Conservation (phyloP, 2,329 filamentous ascomycete species). For the Aspergillus hortae region DNA sequence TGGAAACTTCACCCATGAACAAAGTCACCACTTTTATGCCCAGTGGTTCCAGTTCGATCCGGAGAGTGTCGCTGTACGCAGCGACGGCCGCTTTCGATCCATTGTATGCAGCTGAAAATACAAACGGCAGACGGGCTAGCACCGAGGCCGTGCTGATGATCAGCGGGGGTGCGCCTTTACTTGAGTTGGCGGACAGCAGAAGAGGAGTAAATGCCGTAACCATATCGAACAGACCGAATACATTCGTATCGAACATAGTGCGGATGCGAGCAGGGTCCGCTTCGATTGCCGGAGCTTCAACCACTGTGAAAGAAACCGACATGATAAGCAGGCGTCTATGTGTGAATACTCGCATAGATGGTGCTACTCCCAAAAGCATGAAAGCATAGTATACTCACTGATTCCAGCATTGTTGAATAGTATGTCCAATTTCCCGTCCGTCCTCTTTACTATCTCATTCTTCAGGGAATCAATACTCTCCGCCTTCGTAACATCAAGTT, state of each 20-base stretch:
- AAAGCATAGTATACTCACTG: too few relatives aligned
- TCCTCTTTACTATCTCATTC: too few relatives aligned
- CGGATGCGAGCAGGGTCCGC: neutral
- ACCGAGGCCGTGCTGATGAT: slow-evolving; percentile 1
- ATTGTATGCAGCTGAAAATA: slow-evolving; percentile 1
- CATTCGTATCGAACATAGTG: slow-evolving; percentile 1
- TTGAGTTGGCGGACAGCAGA: neutral
- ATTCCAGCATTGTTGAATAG: too few relatives aligned
- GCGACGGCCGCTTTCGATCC: slow-evolving; percentile 1
- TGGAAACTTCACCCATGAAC: slow-evolving; percentile 2
- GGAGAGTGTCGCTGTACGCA: neutral
- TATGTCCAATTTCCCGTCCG: too few relatives aligned
- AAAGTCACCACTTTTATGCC: neutral
- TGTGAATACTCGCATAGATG: too few relatives aligned
- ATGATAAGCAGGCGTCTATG: too few relatives aligned
- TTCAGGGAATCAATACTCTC: too few relatives aligned
- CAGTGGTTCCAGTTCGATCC: neutral
- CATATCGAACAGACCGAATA: slow-evolving; percentile 2
- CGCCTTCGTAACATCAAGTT: too few relatives aligned
- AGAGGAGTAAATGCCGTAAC: slow-evolving; percentile 1
- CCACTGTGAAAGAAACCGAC: too few relatives aligned
- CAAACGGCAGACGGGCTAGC: neutral
- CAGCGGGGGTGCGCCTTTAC: neutral
- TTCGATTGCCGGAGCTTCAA: slow-evolving; percentile 3
- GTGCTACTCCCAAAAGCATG: too few relatives aligned